Evolutionary conservation across 352 stramenopile species (phyloP).

Genomic region (Phytophthora aleatoria): DNA sequence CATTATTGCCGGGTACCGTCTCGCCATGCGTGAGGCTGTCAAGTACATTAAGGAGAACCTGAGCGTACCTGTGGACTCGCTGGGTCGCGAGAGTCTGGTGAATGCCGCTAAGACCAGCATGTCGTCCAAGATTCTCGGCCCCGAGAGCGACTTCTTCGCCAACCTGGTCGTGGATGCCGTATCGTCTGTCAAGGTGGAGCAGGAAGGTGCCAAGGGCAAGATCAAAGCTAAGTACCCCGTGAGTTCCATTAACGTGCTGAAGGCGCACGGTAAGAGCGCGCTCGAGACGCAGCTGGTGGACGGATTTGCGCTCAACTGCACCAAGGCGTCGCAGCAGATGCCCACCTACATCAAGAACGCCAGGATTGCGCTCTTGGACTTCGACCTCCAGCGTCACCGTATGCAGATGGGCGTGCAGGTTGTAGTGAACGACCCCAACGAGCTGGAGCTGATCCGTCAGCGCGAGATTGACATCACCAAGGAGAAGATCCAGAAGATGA

Average conservation of each 20-base stretch:
- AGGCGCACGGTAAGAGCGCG: conserved; percentile 93
- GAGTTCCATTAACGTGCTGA: conserved; percentile 99
- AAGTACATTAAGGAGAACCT: conserved; percentile 99
- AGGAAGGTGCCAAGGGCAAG: conserved; percentile 85
- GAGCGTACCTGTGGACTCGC: conserved; percentile 93
- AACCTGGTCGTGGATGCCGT: conserved; percentile 98
- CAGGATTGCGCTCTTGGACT: conserved; percentile 98
- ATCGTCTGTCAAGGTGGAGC: conserved; percentile 94
- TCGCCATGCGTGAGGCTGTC: conserved; percentile 98
- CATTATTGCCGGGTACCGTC: conserved; percentile 98
- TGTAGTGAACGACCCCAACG: conserved; percentile 92
- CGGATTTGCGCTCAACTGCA: conserved; percentile 98
- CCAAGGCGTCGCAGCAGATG: conserved; percentile 98
- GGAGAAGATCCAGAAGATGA: conserved; percentile 99
- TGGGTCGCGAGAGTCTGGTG: conserved; percentile 95
- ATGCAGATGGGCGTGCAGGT: conserved; percentile 97
- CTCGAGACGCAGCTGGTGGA: conserved; percentile 92
- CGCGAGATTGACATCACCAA: conserved; percentile 99
- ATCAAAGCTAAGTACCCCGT: conserved; percentile 94
- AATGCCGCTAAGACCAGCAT: conserved; percentile 99
- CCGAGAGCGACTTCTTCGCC: conserved; percentile 97
- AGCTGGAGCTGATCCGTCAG: conserved; percentile 98
- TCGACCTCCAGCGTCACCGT: conserved; percentile 98
- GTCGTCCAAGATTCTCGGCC: conserved; percentile 99
- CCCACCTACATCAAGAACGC: conserved; percentile 93